These are phyloP conservation scores for Stagonosporopsis cucurbitacearum DNA, from an alignment of 2,329 filamentous ascomycete species.

Conservation along the genomic window DNA sequence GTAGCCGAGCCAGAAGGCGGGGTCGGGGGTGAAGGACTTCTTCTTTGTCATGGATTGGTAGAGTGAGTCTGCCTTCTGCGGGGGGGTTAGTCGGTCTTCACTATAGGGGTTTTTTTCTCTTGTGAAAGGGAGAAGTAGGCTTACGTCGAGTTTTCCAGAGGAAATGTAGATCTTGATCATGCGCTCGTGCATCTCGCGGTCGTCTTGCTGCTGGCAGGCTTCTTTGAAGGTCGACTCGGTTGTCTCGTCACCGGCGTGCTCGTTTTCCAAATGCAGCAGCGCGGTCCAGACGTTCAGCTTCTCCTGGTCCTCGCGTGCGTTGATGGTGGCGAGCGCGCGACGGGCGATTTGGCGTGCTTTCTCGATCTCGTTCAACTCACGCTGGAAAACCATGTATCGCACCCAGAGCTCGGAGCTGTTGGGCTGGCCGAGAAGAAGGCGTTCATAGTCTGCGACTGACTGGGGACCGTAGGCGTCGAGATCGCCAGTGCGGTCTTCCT, in stretches of 20 bases:
- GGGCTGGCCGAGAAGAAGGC: conserved; percentile 87
- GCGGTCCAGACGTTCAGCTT: conserved; percentile 97
- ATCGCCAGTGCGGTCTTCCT: conserved; percentile 89
- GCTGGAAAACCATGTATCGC: conserved; percentile 98
- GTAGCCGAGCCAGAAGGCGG: conserved; percentile 91
- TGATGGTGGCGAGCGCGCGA: conserved; percentile 88
- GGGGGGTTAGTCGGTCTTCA: conserved; percentile 33
- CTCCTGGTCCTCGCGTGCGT: conserved; percentile 87
- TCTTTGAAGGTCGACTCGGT: conserved; percentile 88
- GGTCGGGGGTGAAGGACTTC: conserved; percentile 75
- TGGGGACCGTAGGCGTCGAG: conserved; percentile 88
- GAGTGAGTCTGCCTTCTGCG: conserved; percentile 82
- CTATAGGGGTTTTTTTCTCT: too few species aligned
- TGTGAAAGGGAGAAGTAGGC: too few species aligned
- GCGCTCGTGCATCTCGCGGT: conserved; percentile 86
- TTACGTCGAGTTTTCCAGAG: conserved; percentile 81
- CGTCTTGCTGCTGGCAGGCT: conserved; percentile 92
- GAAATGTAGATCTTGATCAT: conserved; percentile 95
- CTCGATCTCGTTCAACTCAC: conserved; percentile 85
- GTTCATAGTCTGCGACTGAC: conserved; percentile 89
- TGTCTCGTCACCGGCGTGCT: conserved; percentile 82
- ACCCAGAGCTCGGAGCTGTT: conserved; percentile 96
- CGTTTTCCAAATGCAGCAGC: conserved; percentile 90
- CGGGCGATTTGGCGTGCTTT: conserved; percentile 90
- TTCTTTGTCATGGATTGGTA: conserved; percentile 90